Evolutionary conservation across 495 filamentous ascomycete species (phyloP), one percentile per base, ranked within the genome.

Genomic region (Hypoxylon fragiforme): DNA sequence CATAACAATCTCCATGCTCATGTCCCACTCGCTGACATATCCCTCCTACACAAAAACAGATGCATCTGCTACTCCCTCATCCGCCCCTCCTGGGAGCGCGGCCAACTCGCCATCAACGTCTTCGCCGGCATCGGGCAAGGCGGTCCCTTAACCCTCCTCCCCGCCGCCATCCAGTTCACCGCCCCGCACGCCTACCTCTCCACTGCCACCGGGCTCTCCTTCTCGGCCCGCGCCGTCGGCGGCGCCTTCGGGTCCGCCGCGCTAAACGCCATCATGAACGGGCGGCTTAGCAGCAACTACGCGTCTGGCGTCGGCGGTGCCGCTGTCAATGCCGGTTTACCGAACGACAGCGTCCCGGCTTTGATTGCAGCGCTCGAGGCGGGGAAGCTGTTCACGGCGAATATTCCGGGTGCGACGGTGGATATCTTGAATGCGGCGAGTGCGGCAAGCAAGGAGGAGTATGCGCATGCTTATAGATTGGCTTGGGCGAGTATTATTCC

Each of bases 181-280:
- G 70, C 78, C 0, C 78, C 79, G 1, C 79, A 81, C 48, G 74
- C 77, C 6, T 81, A 73, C 57, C 71, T 82, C 16, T 76, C 73
- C 5, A 82, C 78, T 1, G 77, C 79, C 0, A 81, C 79, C 1
- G 79, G 78, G 2, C 70, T 82, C 0, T 77, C 73, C 11, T 81
- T 81, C 68, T 78, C 76, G 5, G 77, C 78, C 7, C 62, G 77
- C 22, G 78, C 78, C 16, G 77, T 82, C 46, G 77, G 78, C 20
- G 77, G 78, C 18, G 79, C 79, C 0, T 81, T 81, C 44, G 78
- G 77, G 0, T 78, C 75, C 1, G 78, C 78, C 2, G 76, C 80
- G n/a, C 65, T 82, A 4, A 70, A 77, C 48, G 76, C 77, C 14
- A 79, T 82, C 39, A 77, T 80, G 46, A 80, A 81, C 50, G 68